Conservation (phyloP, 2,329 filamentous ascomycete species). For the Fusarium subglutinans region DNA sequence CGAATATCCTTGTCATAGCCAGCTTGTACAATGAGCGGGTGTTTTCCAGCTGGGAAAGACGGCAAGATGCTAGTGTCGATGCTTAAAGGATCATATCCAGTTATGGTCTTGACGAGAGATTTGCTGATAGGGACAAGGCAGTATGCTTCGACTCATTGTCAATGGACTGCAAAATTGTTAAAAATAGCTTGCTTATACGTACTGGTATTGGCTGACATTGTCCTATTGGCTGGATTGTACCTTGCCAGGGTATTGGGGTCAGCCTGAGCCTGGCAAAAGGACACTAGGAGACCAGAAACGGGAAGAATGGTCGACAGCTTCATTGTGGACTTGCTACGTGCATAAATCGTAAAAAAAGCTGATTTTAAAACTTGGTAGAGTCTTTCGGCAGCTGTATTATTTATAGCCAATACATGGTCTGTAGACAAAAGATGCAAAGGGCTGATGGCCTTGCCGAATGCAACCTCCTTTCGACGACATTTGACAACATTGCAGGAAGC, state of each 20-base stretch:
- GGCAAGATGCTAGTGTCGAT: background rate
- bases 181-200: background rate
- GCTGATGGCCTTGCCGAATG: background rate
- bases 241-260: constrained; percentile 8
- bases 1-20: constrained; percentile 11
- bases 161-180: fast-evolving
- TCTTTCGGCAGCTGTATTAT: fast-evolving
- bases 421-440: fast-evolving
- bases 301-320: fast-evolving
- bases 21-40: constrained; percentile 6
- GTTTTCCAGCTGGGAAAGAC: constrained; percentile 9
- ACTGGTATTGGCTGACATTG: constrained; percentile 19
- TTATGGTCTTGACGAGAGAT: background rate
- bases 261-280: background rate
- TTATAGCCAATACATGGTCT: background rate
- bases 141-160: background rate
- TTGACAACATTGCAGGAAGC: background rate
- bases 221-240: constrained; percentile 19
- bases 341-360: fast-evolving
- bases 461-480: background rate
- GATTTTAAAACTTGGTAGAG: fast-evolving
- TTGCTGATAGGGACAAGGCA: constrained; percentile 14
- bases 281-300: background rate
- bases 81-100: background rate
- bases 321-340: background rate